Conservation (phyloP, 805 yeast genomes). For the Cyberlindnera amylophila region DNA sequence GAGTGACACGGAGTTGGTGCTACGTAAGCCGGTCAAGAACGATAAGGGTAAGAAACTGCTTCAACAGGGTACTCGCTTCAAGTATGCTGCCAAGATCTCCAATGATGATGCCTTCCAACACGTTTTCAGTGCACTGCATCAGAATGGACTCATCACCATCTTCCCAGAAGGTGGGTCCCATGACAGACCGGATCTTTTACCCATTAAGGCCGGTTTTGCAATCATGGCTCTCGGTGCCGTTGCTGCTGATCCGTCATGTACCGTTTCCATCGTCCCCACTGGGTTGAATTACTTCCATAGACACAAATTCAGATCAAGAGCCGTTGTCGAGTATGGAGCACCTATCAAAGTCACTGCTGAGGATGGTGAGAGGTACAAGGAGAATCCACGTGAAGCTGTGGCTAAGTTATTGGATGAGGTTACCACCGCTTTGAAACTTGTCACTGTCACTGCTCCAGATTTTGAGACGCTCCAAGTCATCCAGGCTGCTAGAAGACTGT, state of each 20-base stretch:
- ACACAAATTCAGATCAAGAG: slow-evolving; percentile 89
- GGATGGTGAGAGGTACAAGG: slow-evolving; percentile 61
- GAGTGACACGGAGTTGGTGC: slow-evolving; percentile 65
- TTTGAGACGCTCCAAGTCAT: slow-evolving; percentile 91
- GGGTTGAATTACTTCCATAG: slow-evolving; percentile 97
- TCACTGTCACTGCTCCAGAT: slow-evolving; percentile 91
- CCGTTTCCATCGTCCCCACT: slow-evolving; percentile 85
- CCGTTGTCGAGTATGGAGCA: slow-evolving; percentile 88
- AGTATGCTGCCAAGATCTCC: slow-evolving; percentile 76
- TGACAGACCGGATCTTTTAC: slow-evolving; percentile 85
- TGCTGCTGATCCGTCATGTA: slow-evolving; percentile 67
- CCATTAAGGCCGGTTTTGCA: slow-evolving; percentile 95
- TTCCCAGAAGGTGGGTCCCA: slow-evolving; percentile 99
- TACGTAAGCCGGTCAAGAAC: slow-evolving; percentile 66
- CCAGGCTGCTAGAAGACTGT: slow-evolving; percentile 89
- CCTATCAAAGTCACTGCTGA: slow-evolving; percentile 67
- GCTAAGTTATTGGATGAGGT: slow-evolving; percentile 66
- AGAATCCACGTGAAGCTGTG: slow-evolving; percentile 71
- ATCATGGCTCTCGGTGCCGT: slow-evolving; percentile 96
- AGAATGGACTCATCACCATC: slow-evolving; percentile 80
- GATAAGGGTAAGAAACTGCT: slow-evolving; percentile 46
- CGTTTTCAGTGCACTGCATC: slow-evolving; percentile 77
- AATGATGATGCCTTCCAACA: slow-evolving; percentile 75
- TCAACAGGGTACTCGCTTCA: slow-evolving; percentile 56
- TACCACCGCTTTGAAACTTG: slow-evolving; percentile 73